phyloP scores from a whole-genome alignment of 225 moss, liverwort and hornwort species.

The Asterella californica region DNA sequence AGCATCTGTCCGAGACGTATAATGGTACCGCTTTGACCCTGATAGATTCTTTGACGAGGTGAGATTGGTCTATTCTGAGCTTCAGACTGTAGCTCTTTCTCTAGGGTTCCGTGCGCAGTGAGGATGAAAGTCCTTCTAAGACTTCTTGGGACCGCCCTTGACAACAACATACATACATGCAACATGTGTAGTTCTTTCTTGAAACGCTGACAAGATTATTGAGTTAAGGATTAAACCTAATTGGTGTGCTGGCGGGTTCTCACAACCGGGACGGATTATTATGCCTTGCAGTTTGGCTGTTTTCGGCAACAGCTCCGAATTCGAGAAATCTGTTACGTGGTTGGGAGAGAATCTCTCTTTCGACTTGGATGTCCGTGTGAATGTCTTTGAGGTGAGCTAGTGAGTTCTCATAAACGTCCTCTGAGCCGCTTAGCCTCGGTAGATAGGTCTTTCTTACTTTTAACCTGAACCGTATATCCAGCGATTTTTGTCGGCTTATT shows the following conservation, averaged over 20 bases:
- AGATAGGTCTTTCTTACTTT: not conserved
- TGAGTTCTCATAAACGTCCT: not conserved
- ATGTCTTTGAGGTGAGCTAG: constrained; percentile 41
- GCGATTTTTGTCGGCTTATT: not conserved
- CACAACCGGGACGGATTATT: not conserved
- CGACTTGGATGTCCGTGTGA: constrained; percentile 44
- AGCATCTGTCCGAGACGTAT: constrained; percentile 37
- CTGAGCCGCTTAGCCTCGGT: not conserved
- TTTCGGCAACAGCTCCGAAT: constrained; percentile 40
- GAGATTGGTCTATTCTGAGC: not conserved
- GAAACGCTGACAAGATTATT: not conserved
- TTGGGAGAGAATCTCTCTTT: constrained; percentile 43
- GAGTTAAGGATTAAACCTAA: not conserved
- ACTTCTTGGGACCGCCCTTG: not conserved
- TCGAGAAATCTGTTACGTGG: constrained; percentile 44
- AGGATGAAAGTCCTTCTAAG: not conserved
- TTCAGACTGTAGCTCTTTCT: not conserved
- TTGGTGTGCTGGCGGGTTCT: not conserved
- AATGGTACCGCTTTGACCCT: constrained; percentile 45
- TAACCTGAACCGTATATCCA: not conserved
- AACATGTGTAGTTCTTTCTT: not conserved
- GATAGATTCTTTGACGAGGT: constrained; percentile 45
- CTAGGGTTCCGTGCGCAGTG: not conserved
- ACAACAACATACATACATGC: not conserved
- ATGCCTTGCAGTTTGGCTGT: constrained; percentile 35